These are phyloP conservation scores for Penicillium sp. DNA, from an alignment of 2,329 filamentous ascomycete species.

Conservation along the genomic window DNA sequence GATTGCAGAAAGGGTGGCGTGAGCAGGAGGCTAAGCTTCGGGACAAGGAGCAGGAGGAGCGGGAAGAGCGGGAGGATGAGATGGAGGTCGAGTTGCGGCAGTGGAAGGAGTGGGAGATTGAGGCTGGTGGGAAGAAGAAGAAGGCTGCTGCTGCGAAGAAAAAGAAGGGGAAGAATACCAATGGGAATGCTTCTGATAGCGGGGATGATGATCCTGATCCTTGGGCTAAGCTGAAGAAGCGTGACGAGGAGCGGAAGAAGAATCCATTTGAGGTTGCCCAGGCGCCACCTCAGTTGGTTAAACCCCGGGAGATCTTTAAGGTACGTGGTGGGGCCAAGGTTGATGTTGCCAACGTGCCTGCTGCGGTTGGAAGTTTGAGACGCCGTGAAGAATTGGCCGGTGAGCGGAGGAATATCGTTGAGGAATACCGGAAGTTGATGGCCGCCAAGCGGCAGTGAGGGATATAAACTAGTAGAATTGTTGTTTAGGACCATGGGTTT, in stretches of 20 bases:
- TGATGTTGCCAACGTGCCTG: slow-evolving; percentile 60
- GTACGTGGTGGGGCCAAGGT: slow-evolving; percentile 56
- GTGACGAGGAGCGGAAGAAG: slow-evolving; percentile 33
- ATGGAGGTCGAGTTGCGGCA: slow-evolving; percentile 55
- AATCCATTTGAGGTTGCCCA: slow-evolving; percentile 51
- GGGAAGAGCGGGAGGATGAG: slow-evolving; percentile 56
- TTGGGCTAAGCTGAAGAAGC: slow-evolving; percentile 64
- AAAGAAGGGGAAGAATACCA: slow-evolving; percentile 36
- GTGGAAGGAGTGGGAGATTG: slow-evolving; percentile 55
- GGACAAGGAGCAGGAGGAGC: slow-evolving; percentile 70
- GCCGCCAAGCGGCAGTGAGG: slow-evolving; percentile 39
- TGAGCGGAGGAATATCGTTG: slow-evolving; percentile 61
- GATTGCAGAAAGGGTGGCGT: slow-evolving; percentile 52
- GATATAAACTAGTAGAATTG: background rate
- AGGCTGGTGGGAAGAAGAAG: slow-evolving; percentile 44
- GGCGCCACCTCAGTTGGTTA: slow-evolving; percentile 66
- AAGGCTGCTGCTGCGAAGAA: slow-evolving; percentile 33
- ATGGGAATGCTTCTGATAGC: slow-evolving; percentile 40
- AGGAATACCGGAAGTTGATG: slow-evolving; percentile 65
- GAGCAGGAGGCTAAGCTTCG: slow-evolving; percentile 49
- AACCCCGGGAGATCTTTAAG: slow-evolving; percentile 56
- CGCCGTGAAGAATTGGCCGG: slow-evolving; percentile 64
- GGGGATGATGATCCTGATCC: slow-evolving; percentile 63
- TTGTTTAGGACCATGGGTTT: background rate
- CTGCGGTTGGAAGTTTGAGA: slow-evolving; percentile 60